phyloP scores from a whole-genome alignment of 371 early-diverging fungal species.

The Rhizomucor pusillus region DNA sequence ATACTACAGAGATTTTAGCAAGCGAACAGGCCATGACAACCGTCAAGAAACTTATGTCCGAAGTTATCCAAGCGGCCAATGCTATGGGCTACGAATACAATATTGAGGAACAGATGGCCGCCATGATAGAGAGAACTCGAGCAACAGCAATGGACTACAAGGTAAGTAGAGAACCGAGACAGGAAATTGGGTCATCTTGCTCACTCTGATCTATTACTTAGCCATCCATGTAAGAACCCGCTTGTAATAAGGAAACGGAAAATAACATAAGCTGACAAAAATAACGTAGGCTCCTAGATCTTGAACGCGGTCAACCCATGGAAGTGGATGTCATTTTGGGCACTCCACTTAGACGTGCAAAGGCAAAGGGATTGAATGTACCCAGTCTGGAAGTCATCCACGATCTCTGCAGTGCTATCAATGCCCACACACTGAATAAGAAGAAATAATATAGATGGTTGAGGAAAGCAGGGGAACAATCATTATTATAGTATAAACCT shows the following conservation, averaged over 20 bases:
- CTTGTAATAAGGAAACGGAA: background rate
- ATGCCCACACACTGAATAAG: background rate
- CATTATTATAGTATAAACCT: background rate
- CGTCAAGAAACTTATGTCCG: conserved; percentile 56
- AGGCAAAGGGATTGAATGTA: conserved; percentile 38
- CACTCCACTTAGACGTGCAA: conserved; percentile 58
- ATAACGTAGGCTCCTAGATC: conserved; percentile 42
- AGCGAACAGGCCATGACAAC: conserved; percentile 50
- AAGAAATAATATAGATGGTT: background rate
- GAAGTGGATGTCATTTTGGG: conserved; percentile 68
- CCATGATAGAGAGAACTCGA: conserved; percentile 47
- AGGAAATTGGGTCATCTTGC: background rate
- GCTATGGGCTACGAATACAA: conserved; percentile 48
- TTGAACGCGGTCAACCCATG: conserved; percentile 58
- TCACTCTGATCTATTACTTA: background rate
- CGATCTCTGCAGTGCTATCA: conserved; percentile 23
- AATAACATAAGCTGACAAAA: background rate
- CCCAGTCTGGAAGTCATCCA: conserved; percentile 48
- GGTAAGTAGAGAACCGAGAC: background rate
- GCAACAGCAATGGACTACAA: conserved; percentile 54
- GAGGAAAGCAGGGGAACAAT: background rate
- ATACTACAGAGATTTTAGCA: conserved; percentile 58
- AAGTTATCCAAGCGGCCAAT: conserved; percentile 59
- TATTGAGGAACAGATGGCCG: conserved; percentile 38
- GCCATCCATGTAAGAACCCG: conserved; percentile 63